These are phyloP conservation scores for Linum trigynum DNA, from an alignment of 345 rosid genomes.

Conservation along the genomic window DNA sequence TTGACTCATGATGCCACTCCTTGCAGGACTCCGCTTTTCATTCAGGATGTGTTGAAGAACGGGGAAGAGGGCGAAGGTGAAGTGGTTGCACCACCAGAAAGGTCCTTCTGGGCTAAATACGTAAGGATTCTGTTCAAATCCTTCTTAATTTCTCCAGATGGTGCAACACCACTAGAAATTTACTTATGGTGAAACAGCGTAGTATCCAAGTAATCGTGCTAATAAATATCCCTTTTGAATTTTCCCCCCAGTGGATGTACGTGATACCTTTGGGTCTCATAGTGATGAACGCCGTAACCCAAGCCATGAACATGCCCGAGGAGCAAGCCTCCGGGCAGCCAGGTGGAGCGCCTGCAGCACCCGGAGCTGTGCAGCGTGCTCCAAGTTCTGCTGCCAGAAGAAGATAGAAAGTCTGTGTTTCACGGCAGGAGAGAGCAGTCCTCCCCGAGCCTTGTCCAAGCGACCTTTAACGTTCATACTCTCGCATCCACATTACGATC, in stretches of 20 bases:
- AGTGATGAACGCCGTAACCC: slow-evolving; percentile 83
- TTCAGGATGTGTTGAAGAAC: slow-evolving; percentile 43
- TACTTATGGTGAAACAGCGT: background rate
- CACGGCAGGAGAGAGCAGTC: too few species aligned
- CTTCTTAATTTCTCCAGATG: too few species aligned
- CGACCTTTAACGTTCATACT: too few species aligned
- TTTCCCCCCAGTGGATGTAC: slow-evolving; percentile 78
- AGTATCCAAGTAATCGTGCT: background rate
- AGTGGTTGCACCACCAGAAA: slow-evolving; percentile 59
- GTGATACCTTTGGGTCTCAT: slow-evolving; percentile 81
- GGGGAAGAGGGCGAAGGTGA: slow-evolving; percentile 64
- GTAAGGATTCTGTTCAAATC: slow-evolving; percentile 34
- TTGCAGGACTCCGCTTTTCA: slow-evolving; percentile 63
- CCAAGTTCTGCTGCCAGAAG: slow-evolving; percentile 40
- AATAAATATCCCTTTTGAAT: background rate
- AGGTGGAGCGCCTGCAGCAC: slow-evolving; percentile 36
- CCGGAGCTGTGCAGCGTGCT: slow-evolving; percentile 30
- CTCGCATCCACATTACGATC: too few species aligned
- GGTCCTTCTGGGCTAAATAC: slow-evolving; percentile 92
- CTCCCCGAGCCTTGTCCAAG: too few species aligned
- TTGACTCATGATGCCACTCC: background rate
- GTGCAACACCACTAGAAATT: background rate
- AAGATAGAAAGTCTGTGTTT: slow-evolving; percentile 33
- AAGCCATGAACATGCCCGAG: slow-evolving; percentile 83
- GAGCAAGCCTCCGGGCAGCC: slow-evolving; percentile 49